phyloP scores from a whole-genome alignment of 345 rosid species.

The Clarkia xantiana region DNA sequence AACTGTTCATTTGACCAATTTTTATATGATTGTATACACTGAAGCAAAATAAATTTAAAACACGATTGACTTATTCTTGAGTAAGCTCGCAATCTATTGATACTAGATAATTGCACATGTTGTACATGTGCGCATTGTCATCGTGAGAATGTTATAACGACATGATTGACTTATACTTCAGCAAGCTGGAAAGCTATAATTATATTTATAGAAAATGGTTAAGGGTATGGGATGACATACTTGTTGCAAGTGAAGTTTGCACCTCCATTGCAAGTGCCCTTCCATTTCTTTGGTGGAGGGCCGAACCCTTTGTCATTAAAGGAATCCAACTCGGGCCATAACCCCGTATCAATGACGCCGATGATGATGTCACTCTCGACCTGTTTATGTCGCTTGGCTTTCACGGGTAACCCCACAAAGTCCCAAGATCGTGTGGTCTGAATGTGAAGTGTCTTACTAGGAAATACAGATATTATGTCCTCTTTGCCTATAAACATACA shows the following conservation, averaged over 20 bases:
- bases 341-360: conserved; percentile 14
- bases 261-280: conserved; percentile 9
- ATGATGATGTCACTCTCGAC: conserved; percentile 13
- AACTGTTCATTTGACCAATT: too few species aligned
- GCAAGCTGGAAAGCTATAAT: conserved; percentile 5
- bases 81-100: too few species aligned
- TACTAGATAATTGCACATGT: too few species aligned
- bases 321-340: conserved; percentile 14
- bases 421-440: conserved; percentile 49
- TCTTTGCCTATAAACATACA: conserved; percentile 1
- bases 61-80: too few species aligned
- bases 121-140: too few species aligned
- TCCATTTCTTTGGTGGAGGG: conserved; percentile 10
- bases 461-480: conserved; percentile 36
- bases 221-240: conserved; percentile 8
- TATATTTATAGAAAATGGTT: too few species aligned
- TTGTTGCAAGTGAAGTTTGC: conserved; percentile 17
- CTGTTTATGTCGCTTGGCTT: not conserved
- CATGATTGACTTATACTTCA: not conserved
- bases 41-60: too few species aligned
- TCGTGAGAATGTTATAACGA: too few species aligned
- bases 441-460: conserved; percentile 16
- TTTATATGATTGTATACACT: too few species aligned
- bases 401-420: conserved; percentile 25
- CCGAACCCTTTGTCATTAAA: conserved; percentile 9